Base-by-base conservation (phyloP, 441 rosid species). In the Metrosideros polymorpha region DNA sequence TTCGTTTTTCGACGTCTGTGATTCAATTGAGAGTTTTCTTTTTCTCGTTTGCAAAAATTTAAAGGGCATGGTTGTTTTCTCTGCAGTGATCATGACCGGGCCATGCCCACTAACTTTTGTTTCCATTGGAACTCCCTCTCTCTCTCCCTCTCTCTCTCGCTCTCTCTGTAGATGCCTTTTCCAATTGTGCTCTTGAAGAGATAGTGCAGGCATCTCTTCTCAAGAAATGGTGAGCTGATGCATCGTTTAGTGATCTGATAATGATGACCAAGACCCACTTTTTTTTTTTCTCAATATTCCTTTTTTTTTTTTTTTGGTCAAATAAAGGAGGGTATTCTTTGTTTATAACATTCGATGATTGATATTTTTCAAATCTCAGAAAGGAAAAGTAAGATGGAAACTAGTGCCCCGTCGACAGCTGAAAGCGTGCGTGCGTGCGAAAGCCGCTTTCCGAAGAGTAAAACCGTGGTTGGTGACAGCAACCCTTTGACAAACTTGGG, bases 101-200 rank as follows among this genome's bases (percentile, higher is more conserved):
- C 90, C 93, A 90, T 54, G 27, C 84, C 92, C 90, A 89, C 86
- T 86, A 82, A 89, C 83, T 83, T 84, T 85, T 88, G 93, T 86
- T 88, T 86, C 91, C 91, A 86, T 47, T 55, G 24, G 55, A 87
- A 61, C 45, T 71, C 84, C 59, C 71, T 56, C 56, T 84, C 84
- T 75, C 71, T 56, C 56, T 84, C 84, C 59, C 71, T 56, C 56
- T 84, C 84, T 75, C 71, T 56, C 56, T 84, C n/a, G n/a, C n/a
- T n/a, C 84, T 75, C 71, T 56, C 56, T 84, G 88, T 84, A 54
- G 71, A 61, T 27, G 51, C 66, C 45, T 30, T 76, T 86, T 51
- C 29, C 84, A 61, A 61, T 87, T 82, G 43, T 56, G 84, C 53
- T n/a, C 51, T 39, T n/a, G 32, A 84, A 75, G 85, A 24, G 43